A percentile compares a stretch with the other conserved stretches of the same genome.
Conservation (phyloP, 352 stramenopile species). For the Peronospora farinosa region DNA sequence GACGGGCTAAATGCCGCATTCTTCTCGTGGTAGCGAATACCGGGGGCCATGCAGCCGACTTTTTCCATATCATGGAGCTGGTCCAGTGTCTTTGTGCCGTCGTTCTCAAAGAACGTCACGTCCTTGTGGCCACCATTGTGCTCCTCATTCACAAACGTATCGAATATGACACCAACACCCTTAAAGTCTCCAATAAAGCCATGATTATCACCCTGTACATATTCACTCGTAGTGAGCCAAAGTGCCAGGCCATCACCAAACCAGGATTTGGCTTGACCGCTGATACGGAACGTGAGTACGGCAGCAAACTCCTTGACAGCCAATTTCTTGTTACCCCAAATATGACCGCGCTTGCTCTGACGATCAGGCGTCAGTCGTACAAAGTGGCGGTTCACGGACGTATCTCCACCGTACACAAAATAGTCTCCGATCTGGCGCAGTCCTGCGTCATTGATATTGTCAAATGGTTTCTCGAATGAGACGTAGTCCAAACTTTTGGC, state of each 20-base stretch:
- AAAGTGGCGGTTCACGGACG: slow-evolving; percentile 76
- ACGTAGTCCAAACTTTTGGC: slow-evolving; percentile 42
- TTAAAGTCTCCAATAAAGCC: slow-evolving; percentile 71
- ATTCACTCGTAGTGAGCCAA: slow-evolving; percentile 62
- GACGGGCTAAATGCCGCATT: slow-evolving; percentile 72
- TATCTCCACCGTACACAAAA: slow-evolving; percentile 55
- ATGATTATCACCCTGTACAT: slow-evolving; percentile 68
- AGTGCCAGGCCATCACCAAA: slow-evolving; percentile 77
- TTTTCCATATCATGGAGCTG: slow-evolving; percentile 68
- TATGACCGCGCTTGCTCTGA: slow-evolving; percentile 65
- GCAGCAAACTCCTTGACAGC: slow-evolving; percentile 58
- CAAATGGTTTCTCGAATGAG: slow-evolving; percentile 79
- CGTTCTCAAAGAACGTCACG: slow-evolving; percentile 77
- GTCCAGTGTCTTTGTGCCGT: slow-evolving; percentile 70
- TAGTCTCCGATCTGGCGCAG: slow-evolving; percentile 48
- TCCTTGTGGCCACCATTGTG: slow-evolving; percentile 76
- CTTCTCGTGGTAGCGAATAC: slow-evolving; percentile 78
- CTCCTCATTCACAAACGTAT: slow-evolving; percentile 83
- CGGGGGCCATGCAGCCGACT: slow-evolving; percentile 63
- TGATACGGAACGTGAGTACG: slow-evolving; percentile 82
- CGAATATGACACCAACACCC: slow-evolving; percentile 73
- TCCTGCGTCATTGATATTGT: slow-evolving; percentile 57
- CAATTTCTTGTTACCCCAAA: slow-evolving; percentile 70
- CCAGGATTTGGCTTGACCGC: slow-evolving; percentile 62
- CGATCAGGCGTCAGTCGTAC: slow-evolving; percentile 72